Base-by-base conservation (phyloP, 192 early-diverging fungal genomes). In the Cladochytrium replicatum region DNA sequence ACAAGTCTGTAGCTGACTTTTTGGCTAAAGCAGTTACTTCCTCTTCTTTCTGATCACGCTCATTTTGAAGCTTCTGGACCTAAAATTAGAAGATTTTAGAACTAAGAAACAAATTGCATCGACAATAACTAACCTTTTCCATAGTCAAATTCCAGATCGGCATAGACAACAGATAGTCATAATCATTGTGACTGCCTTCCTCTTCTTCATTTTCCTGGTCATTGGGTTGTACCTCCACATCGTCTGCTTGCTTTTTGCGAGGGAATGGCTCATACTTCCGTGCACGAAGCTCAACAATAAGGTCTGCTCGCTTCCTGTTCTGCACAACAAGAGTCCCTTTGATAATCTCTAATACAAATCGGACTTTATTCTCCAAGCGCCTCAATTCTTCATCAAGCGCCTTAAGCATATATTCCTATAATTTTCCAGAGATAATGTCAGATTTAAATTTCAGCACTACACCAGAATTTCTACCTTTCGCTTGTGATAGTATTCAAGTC, bases 291-390 rank as follows among this genome's bases (percentile, higher is more conserved):
- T 92, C 86, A 24, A 72, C 61, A 24, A 91, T 57, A 4, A 95
- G 68, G 0, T 82, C 83, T 1, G 58, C 57, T 63, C 85, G 83
- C 74, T 91, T 93, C 57, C 86, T 78, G 58, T 93, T 93, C 52
- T 86, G 77, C 31, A 93, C 84, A 22, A 74, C 53, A 4, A 99
- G 73, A 41, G 82, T 79, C 29, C 82, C 83, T 15, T 85, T 59
- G 48, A 97, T 89, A 42, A 97, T 90, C 69, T 93, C 88, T 32
- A 77, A 56, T 30, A 97, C 85, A 46, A 99, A 99, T 6, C 85
- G 76, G 9, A 82, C 82, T 50, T 87, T 86, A 68, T 93, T 93
- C 46, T 89, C 80, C 2, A 88, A 57, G 6, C 77, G 67, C 32
- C 66, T 70, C 58, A 76, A 74, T 26, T 89, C 82, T 42, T 74